Percentiles rank a stretch among this genome's conserved stretches.
These are phyloP conservation scores for Clitopilus passeckerianus DNA, from an alignment of 768 basidiomycete species.

Conservation along the genomic window DNA sequence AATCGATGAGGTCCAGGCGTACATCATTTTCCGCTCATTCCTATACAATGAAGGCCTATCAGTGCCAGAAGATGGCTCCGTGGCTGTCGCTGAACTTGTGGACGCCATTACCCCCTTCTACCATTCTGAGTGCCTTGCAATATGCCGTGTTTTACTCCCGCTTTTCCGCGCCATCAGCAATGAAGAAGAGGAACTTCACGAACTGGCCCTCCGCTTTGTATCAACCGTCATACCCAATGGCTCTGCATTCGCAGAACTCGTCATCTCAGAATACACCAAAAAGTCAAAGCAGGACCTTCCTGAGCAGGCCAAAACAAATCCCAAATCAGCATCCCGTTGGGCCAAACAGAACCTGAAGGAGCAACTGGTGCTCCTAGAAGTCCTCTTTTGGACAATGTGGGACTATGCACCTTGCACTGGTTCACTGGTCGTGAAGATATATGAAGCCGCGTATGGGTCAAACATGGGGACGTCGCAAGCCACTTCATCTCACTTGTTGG, in stretches of 20 bases:
- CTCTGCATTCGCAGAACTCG: conserved; percentile 49
- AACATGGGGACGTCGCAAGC: conserved; percentile 62
- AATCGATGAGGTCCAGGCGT: conserved; percentile 79
- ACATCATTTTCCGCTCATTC: conserved; percentile 71
- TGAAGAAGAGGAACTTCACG: conserved; percentile 45
- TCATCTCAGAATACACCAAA: conserved; percentile 57
- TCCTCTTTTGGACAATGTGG: conserved; percentile 90
- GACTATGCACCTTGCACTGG: conserved; percentile 64
- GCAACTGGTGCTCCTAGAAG: conserved; percentile 77
- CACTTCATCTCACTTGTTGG: conserved; percentile 61
- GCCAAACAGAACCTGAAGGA: conserved; percentile 73
- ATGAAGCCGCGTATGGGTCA: conserved; percentile 59
- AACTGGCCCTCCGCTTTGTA: conserved; percentile 48
- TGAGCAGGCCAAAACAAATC: conserved; percentile 39
- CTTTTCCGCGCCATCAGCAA: conserved; percentile 71
- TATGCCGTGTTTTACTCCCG: conserved; percentile 66
- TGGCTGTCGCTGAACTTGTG: conserved; percentile 47
- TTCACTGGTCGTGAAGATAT: conserved; percentile 55
- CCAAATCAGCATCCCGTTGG: conserved; percentile 57
- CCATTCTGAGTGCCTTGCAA: conserved; percentile 70
- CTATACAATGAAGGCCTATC: conserved; percentile 71
- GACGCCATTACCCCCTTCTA: conserved; percentile 78
- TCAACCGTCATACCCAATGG: conserved; percentile 62
- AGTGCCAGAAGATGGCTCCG: conserved; percentile 35
- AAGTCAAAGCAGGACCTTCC: conserved; percentile 50